phyloP scores from a whole-genome alignment of 2,329 filamentous ascomycete genomes.

The Aspergillus persii region DNA sequence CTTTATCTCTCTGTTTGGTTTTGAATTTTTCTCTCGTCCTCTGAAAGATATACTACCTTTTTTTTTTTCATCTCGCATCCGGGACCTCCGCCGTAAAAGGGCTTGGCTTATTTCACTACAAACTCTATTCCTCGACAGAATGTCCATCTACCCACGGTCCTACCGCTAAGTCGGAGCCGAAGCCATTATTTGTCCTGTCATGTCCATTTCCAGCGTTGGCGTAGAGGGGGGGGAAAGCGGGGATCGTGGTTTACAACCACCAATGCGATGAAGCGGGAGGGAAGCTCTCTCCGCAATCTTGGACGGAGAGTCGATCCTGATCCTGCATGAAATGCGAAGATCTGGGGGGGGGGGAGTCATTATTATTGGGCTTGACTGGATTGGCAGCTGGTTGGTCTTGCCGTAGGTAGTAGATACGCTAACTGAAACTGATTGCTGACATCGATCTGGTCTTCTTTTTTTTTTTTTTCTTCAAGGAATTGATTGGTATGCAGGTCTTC shows the following conservation, averaged over 20 bases:
- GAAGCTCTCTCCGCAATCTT: constrained; percentile 23
- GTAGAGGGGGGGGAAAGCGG: background rate
- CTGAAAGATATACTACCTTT: background rate
- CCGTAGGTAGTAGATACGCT: too few species aligned
- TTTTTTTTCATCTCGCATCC: background rate
- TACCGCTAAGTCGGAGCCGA: too few species aligned
- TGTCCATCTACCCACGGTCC: background rate
- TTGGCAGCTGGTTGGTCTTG: background rate
- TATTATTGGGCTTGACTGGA: too few species aligned
- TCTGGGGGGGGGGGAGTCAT: background rate
- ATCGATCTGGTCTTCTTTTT: background rate
- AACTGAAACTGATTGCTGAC: too few species aligned
- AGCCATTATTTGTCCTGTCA: too few species aligned
- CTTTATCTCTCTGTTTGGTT: background rate
- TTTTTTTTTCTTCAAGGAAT: background rate
- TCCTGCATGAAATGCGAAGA: constrained; percentile 15
- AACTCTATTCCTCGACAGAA: background rate
- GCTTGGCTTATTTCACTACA: background rate
- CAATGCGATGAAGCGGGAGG: constrained; percentile 6
- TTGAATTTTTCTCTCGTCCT: background rate
- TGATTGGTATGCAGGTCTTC: background rate
- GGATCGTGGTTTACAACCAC: background rate
- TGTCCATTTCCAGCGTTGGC: background rate
- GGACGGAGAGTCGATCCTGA: constrained; percentile 9
- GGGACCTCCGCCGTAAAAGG: background rate